These are phyloP conservation scores for Metschnikowia lachancei DNA, from an alignment of 805 yeast species.

Conservation along the genomic window DNA sequence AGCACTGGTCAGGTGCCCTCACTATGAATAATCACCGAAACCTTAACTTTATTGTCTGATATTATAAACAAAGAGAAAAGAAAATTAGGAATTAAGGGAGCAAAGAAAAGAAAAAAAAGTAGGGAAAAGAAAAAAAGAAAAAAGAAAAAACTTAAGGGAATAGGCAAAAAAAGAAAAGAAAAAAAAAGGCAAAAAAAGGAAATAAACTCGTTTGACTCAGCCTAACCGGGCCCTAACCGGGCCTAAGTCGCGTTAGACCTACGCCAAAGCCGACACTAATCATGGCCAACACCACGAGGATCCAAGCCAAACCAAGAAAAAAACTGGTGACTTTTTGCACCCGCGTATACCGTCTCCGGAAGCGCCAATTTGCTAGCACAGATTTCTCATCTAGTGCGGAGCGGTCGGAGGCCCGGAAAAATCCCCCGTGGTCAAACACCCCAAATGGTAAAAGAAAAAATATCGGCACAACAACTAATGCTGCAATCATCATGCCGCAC, in stretches of 20 bases:
- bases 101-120: too few relatives aligned
- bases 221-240: not conserved
- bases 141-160: too few relatives aligned
- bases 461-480: constrained; percentile 38
- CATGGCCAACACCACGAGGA: constrained; percentile 34
- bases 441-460: constrained; percentile 37
- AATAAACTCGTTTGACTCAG: too few relatives aligned
- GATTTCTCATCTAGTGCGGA: constrained; percentile 4
- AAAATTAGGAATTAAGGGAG: too few relatives aligned
- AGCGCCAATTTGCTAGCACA: constrained; percentile 11
- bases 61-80: too few relatives aligned
- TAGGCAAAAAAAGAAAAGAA: too few relatives aligned
- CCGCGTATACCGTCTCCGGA: constrained; percentile 13
- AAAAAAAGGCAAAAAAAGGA: too few relatives aligned
- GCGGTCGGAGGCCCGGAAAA: constrained; percentile 13
- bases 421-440: constrained; percentile 30
- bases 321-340: constrained; percentile 33
- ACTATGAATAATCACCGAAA: too few relatives aligned
- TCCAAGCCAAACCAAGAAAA: constrained; percentile 35
- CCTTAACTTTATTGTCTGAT: too few relatives aligned
- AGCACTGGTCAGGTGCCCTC: too few relatives aligned
- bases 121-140: too few relatives aligned
- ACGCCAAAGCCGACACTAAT: constrained; percentile 40
- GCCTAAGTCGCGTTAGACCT: constrained; percentile 16
- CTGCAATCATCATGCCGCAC: constrained; percentile 28